Evolutionary conservation across 2,329 filamentous ascomycete species (phyloP).

Genomic region (Fusarium kyushuense): DNA sequence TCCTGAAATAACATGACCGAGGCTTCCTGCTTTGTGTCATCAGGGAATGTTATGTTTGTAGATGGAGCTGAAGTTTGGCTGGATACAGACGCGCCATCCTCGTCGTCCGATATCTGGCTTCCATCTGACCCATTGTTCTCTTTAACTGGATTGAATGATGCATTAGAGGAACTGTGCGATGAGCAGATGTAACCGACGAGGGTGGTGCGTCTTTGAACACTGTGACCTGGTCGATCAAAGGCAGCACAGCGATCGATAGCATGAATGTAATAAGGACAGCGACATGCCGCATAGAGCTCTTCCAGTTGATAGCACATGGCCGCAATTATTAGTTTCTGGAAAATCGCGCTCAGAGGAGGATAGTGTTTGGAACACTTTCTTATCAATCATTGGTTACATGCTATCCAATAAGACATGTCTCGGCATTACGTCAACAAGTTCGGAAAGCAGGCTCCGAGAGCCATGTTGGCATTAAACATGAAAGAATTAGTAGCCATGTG

Average conservation of each 20-base stretch:
- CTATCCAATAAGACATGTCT: too few relatives aligned
- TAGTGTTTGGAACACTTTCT: too few relatives aligned
- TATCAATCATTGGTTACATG: too few relatives aligned
- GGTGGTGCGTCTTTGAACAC: conserved; percentile 77
- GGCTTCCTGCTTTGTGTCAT: neutral
- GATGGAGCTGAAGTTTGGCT: neutral
- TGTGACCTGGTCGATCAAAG: conserved; percentile 77
- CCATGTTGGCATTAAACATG: too few relatives aligned
- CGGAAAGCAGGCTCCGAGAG: too few relatives aligned
- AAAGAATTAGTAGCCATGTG: too few relatives aligned
- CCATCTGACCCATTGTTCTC: neutral
- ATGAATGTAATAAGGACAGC: conserved; percentile 80
- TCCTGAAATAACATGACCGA: neutral
- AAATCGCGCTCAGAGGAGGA: too few relatives aligned
- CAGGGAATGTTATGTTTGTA: neutral
- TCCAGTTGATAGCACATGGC: neutral
- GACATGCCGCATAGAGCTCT: neutral
- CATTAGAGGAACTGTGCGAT: conserved; percentile 33
- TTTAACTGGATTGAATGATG: too few relatives aligned
- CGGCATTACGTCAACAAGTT: too few relatives aligned
- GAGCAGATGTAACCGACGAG: conserved; percentile 82
- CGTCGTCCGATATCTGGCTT: neutral
- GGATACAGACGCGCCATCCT: neutral
- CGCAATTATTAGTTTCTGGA: neutral
- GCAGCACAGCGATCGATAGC: conserved; percentile 82